Percentiles rank a stretch among this genome's conserved stretches.
These are phyloP conservation scores for Echria macrotheca DNA, from an alignment of 495 filamentous ascomycete genomes.

Conservation along the genomic window DNA sequence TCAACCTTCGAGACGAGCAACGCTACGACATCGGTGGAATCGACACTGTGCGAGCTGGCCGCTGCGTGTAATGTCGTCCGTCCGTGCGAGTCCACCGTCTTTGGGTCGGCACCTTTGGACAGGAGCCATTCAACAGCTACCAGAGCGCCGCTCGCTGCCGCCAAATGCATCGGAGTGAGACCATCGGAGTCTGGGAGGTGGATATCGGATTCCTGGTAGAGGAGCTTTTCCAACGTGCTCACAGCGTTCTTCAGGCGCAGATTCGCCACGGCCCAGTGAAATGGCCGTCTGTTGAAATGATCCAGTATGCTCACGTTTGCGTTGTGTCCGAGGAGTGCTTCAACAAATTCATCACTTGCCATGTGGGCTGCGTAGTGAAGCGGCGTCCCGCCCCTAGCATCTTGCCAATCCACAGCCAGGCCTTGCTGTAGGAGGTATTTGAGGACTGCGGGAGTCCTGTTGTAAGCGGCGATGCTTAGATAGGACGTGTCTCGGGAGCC, in stretches of 20 bases:
- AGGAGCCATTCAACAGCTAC: slow-evolving; percentile 1
- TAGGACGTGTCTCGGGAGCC: background rate
- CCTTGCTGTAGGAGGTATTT: background rate
- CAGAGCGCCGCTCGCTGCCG: background rate
- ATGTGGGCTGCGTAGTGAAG: slow-evolving; percentile 1
- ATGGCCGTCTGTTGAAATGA: background rate
- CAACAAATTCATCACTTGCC: slow-evolving; percentile 4
- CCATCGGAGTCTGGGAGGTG: background rate
- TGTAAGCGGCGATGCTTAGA: background rate
- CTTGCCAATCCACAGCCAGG: background rate
- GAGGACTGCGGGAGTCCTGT: slow-evolving; percentile 3
- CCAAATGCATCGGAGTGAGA: background rate
- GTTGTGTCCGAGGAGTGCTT: slow-evolving; percentile 2
- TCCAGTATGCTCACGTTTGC: background rate
- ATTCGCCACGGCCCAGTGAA: background rate
- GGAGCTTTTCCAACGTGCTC: background rate
- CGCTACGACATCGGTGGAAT: slow-evolving; percentile 4
- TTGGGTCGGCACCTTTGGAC: background rate
- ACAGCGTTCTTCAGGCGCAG: background rate
- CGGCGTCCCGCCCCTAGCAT: background rate
- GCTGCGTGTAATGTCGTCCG: slow-evolving; percentile 3
- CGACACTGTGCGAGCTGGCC: background rate
- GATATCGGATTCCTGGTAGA: slow-evolving; percentile 1
- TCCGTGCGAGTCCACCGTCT: background rate
- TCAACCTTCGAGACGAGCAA: background rate